Evolutionary conservation across 805 yeast species (phyloP), one percentile per base, ranked within the genome.

Genomic region (Spathaspora hagerdaliae): DNA sequence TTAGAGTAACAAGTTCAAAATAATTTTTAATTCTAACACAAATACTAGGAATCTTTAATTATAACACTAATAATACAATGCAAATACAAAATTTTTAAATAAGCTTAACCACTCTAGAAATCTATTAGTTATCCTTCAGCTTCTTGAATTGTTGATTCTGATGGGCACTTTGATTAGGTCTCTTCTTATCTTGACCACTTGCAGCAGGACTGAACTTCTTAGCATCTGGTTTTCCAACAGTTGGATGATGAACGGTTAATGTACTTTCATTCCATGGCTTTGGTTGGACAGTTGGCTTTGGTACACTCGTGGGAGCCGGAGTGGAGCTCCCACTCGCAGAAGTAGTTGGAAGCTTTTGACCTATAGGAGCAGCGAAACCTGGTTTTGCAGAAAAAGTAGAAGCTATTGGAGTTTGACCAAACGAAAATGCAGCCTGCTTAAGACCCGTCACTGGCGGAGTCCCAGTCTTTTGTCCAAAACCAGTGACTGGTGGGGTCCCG

Each of bases 161-260:
- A 19, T 43, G 50, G 15, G 41, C 45, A 36, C 34, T 13, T 7
- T 45, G 47, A 31, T 39, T 41, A 13, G 35, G 2, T 36, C 50
- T 33, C 26, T 43, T 44, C 19, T 35, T 43, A 6, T 39, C 42
- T 31, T 31, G 34, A 11, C 12, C 35, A 14, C 15, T 38, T 42
- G 46, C 41, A 19, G 43, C 14, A 5, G 49, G 41, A 27, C 37
- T 37, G n/a, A 35, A 13, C 33, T 39, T 43, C 38, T 39, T 43
- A 29, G 37, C 50, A 9, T 47, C 51, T 14, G 51, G 45, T 15
- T 45, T 43, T n/a, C 46, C 51, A 31, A 41, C 39, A 15, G 56
- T 49, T 31, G 70, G 70, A 29, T 64, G 54, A 41, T 57, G 65
- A 7, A 65, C 68, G 7, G 64, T 62, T 36, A 64, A 56, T 2